phyloP scores from a whole-genome alignment of 2,329 filamentous ascomycete genomes.

The Samsoniella hepiali region DNA sequence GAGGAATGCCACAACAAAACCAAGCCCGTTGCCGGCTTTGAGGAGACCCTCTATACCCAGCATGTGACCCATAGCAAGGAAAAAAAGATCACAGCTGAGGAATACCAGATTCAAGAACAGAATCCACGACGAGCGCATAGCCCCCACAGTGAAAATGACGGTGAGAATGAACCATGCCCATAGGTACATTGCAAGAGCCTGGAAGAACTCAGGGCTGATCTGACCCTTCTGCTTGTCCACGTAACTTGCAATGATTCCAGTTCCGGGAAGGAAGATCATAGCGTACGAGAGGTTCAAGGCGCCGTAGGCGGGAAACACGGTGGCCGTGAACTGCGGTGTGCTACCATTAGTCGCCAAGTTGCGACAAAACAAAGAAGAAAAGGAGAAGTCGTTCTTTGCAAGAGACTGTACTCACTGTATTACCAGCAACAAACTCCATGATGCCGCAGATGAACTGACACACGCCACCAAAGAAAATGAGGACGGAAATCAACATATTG shows the following conservation, averaged over 20 bases:
- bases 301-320: background rate
- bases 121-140: background rate
- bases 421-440: background rate
- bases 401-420: background rate
- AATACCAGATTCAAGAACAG: background rate
- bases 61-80: background rate
- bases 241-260: background rate
- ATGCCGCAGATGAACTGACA: too few relatives aligned
- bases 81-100: background rate
- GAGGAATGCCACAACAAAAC: background rate
- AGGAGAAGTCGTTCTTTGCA: too few relatives aligned
- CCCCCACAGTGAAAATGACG: background rate
- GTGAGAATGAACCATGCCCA: background rate
- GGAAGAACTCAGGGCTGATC: background rate
- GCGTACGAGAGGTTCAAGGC: background rate
- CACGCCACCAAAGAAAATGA: too few relatives aligned
- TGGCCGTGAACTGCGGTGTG: background rate
- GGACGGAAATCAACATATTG: too few relatives aligned
- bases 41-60: background rate
- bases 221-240: background rate
- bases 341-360: background rate
- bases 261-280: background rate
- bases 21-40: background rate
- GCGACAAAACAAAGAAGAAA: too few relatives aligned
- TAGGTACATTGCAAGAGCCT: background rate